These are phyloP conservation scores for Backusella morwellensis DNA, from an alignment of 192 early-diverging fungal species.

Conservation along the genomic window DNA sequence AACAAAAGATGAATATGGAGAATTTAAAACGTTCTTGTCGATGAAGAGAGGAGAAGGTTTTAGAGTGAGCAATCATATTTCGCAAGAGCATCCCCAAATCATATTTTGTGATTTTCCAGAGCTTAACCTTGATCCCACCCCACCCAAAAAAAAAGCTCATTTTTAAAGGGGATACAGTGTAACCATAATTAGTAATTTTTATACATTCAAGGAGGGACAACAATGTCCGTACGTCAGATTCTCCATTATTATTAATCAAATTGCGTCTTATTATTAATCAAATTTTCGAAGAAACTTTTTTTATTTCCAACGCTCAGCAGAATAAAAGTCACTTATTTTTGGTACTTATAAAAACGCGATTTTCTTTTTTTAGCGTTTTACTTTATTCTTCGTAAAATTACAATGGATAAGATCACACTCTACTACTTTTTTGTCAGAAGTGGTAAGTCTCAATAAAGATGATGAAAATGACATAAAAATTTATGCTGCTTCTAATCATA, in stretches of 20 bases:
- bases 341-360: neutral
- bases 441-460: neutral
- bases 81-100: too few relatives aligned
- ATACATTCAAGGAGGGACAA: neutral
- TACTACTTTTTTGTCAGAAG: neutral
- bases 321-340: neutral
- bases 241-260: neutral
- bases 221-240: neutral
- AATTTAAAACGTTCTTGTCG: too few relatives aligned
- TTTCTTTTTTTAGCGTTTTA: neutral
- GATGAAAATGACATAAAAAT: neutral
- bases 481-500: neutral
- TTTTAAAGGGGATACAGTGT: neutral
- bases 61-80: too few relatives aligned
- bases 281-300: neutral
- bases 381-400: neutral
- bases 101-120: neutral
- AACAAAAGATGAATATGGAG: neutral
- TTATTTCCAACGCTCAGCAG: neutral
- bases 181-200: neutral
- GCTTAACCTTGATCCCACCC: neutral
- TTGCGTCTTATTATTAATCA: neutral
- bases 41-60: too few relatives aligned
- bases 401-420: slow-evolving; percentile 1
- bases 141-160: too few relatives aligned